Percentiles rank a stretch among this genome's conserved stretches.
Conservation (phyloP, 1,284 basidiomycete genomes). For the Ceratobasidium sp. region DNA sequence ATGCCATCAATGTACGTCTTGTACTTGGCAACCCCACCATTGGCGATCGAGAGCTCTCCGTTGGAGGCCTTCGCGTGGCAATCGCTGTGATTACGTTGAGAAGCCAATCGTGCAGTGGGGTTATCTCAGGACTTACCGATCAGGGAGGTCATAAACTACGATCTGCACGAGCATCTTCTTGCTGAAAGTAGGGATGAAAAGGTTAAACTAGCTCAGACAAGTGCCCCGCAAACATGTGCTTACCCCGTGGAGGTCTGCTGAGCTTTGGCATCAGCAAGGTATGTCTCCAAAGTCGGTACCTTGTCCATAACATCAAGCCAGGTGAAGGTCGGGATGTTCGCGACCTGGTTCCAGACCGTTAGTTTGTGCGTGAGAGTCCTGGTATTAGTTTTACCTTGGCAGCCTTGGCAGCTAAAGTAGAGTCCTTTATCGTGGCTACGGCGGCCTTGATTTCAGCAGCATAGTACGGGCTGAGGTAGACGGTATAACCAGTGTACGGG, state of each 20-base stretch:
- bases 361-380: background rate
- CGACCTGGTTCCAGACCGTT: constrained; percentile 28
- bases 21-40: constrained; percentile 61
- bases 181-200: background rate
- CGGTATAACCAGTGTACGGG: constrained; percentile 47
- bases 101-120: background rate
- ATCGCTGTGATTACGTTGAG: constrained; percentile 5
- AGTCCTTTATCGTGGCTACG: constrained; percentile 15
- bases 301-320: constrained; percentile 47
- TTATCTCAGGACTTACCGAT: constrained; percentile 58
- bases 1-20: constrained; percentile 73
- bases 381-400: background rate
- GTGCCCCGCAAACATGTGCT: constrained; percentile 38
- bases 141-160: constrained; percentile 73
- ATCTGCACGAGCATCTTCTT: constrained; percentile 70
- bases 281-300: constrained; percentile 52
- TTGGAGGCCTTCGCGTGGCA: constrained; percentile 43
- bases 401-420: constrained; percentile 47
- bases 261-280: constrained; percentile 66
- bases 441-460: constrained; percentile 46
- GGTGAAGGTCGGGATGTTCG: constrained; percentile 49
- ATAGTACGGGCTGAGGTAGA: constrained; percentile 48
- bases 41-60: constrained; percentile 35
- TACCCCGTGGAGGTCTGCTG: constrained; percentile 59
- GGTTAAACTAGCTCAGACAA: background rate